Evolutionary conservation across 1,284 basidiomycete species (phyloP), one percentile per base, ranked within the genome.

Genomic region (Thelephora terrestris): DNA sequence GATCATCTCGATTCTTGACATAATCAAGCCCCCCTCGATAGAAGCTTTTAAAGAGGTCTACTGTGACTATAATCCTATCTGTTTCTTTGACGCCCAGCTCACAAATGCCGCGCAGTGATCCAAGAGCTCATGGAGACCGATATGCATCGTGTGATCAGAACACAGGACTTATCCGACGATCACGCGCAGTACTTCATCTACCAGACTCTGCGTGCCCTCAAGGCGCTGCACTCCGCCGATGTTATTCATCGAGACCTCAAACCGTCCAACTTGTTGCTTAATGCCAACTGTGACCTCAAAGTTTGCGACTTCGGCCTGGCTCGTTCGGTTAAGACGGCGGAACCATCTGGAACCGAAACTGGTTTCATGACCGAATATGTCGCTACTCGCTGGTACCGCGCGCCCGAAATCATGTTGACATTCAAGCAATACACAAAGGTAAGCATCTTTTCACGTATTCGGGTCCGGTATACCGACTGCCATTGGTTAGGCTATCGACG

Each of bases 311-410:
- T 95, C 64, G 93, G 93, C 29, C 75, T 96, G 23, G 93, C 93
- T 2, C 76, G 91, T 29, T 87, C 84, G 18, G 87, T 91, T 25
- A 86, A 84, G 67, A 91, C 89, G 7, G 86, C 87, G 7, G 80
- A 89, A 58, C 87, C 89, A 0, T 85, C 82, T 23, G 85, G 87
- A 29, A 90, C 84, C 4, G 86, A 87, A 59, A 87, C 82, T 0
- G 90, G 90, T 1, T 91, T 91, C 69, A 93, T 94, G 91, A 94
- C 91, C 0, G 85, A 91, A 80, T 94, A 95, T 61, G 92, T 96
- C 43, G 92, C 93, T 3, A 96, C 92, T 10, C 73, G 85, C 53
- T 91, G 87, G 92, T 95, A 95, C 61, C 81, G 93, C 38, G 92
- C 92, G 0, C 92, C 92, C 1, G 92, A 95, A 64, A 92, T 95